Evolutionary conservation across 768 basidiomycete species (phyloP).

Genomic region (Phaffia tasmanica): DNA sequence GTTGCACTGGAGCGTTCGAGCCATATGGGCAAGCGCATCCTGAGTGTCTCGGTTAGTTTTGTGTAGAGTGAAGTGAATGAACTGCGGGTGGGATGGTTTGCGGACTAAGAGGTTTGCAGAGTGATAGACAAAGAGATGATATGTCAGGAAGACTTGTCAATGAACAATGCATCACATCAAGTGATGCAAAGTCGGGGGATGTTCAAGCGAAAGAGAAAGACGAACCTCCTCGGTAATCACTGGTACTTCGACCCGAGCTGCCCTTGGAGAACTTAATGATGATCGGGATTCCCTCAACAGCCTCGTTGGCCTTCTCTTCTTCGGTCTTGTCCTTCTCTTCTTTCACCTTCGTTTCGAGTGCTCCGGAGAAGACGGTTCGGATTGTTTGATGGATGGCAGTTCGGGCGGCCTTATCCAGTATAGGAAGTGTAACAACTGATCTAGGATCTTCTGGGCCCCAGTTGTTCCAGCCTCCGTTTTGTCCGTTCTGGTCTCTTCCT

Average conservation of each 20-base stretch:
- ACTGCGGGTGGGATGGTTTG: conserved; percentile 44
- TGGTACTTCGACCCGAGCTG: not conserved
- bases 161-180: too few species aligned
- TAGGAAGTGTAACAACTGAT: conserved; percentile 41
- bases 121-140: not conserved
- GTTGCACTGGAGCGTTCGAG: conserved; percentile 57
- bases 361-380: conserved; percentile 68
- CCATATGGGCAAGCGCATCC: conserved; percentile 72
- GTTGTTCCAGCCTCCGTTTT: conserved; percentile 25
- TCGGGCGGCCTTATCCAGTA: conserved; percentile 65
- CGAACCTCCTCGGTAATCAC: conserved; percentile 6
- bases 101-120: conserved; percentile 18
- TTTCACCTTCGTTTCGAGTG: conserved; percentile 67
- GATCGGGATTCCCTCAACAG: conserved; percentile 38
- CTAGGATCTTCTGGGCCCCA: conserved; percentile 17
- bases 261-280: conserved; percentile 59
- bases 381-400: conserved; percentile 71
- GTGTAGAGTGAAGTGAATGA: conserved; percentile 90
- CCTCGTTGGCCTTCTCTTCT: conserved; percentile 4
- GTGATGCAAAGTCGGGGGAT: not conserved
- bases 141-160: not conserved
- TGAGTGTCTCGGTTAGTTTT: conserved; percentile 97
- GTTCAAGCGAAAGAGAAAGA: not conserved
- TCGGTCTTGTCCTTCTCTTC: conserved; percentile 49
- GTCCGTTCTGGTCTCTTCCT: conserved; percentile 8